Evolutionary conservation across 2,329 filamentous ascomycete species (phyloP), one percentile per base, ranked within the genome.

Genomic region (Septoria linicola): DNA sequence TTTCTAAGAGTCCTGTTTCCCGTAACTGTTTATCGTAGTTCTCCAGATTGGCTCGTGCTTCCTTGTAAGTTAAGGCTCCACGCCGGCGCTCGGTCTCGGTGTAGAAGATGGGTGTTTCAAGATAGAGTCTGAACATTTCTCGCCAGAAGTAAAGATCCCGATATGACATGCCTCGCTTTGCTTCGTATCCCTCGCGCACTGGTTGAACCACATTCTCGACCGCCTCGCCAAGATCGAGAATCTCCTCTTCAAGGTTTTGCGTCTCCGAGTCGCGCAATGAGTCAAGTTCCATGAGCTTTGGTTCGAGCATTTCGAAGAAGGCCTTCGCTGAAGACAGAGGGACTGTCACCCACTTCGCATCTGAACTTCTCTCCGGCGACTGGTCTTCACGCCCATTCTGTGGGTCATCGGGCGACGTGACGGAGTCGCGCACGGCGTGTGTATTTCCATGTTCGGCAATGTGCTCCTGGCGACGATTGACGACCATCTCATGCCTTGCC

Each of bases 81-180:
- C 85, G 83, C 58, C 88, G 84, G 25, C 72, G 71, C 67, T 95
- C 89, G 23, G 82, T 80, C 0, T 84, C 87, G 1, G 87, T 89
- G 67, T 93, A 93, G 72, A 95, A 95, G 23, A 95, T 78, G 48
- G 85, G 81, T 6, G 85, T 85, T 49, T 93, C 85, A 10, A 91
- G 72, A 63, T 95, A 95, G 0, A 92, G 72, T 53, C 89, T 84
- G 62, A 95, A 92, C 57, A 95, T 84, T 58, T 85, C 79, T 41
- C 89, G 81, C 89, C 89, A 95, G 31, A 79, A 79, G 46, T 83
- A 81, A 19, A 95, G 72, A 64, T 93, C 87, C 37, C 65, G 60
- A 48, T 68, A 67, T 53, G 60, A 65, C 46, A 68, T 54, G 14
- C 55, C 54, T 4, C 65, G 62, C 34, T 58, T 64, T n/a, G 63